Evolutionary conservation across 169 alveolate genomes (phyloP).

Genomic region (Eimeria necatrix): DNA sequence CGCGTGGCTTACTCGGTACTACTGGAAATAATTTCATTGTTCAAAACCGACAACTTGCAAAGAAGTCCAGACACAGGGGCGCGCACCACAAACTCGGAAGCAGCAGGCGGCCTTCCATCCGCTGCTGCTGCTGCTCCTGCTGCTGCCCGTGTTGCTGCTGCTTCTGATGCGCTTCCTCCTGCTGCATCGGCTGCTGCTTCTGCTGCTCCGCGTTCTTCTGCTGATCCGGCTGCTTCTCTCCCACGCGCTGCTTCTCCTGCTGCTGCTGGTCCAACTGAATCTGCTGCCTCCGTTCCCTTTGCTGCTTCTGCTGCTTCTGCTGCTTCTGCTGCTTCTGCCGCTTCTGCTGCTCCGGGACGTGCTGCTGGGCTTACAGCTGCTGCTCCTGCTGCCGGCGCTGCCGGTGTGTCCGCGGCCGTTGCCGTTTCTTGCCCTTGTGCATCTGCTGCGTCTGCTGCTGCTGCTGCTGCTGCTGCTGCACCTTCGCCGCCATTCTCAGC

Average conservation of each 20-base stretch:
- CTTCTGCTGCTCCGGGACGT: not conserved
- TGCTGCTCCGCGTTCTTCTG: constrained; percentile 14
- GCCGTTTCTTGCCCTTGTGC: not conserved
- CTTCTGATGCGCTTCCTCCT: constrained; percentile 21
- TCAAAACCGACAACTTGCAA: not conserved
- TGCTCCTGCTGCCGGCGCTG: not conserved
- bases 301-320: not conserved
- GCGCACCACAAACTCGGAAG: not conserved
- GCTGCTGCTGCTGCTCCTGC: not conserved
- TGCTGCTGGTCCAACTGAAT: not conserved
- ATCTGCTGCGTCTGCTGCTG: not conserved
- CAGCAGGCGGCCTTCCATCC: not conserved
- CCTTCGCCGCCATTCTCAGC: no score
- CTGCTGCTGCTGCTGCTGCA: not conserved
- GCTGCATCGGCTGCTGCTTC: constrained; percentile 30
- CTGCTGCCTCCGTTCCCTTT: no score
- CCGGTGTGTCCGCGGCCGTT: not conserved
- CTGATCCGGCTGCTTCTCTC: not conserved
- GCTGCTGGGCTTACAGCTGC: not conserved
- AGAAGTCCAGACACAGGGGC: not conserved
- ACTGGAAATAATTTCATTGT: no score
- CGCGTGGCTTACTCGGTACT: no score
- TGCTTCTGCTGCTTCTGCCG: not conserved
- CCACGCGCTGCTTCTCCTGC: not conserved
- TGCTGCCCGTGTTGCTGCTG: constrained; percentile 35